Conservation (phyloP, 1,284 basidiomycete genomes). For the Earliella scabrosa region DNA sequence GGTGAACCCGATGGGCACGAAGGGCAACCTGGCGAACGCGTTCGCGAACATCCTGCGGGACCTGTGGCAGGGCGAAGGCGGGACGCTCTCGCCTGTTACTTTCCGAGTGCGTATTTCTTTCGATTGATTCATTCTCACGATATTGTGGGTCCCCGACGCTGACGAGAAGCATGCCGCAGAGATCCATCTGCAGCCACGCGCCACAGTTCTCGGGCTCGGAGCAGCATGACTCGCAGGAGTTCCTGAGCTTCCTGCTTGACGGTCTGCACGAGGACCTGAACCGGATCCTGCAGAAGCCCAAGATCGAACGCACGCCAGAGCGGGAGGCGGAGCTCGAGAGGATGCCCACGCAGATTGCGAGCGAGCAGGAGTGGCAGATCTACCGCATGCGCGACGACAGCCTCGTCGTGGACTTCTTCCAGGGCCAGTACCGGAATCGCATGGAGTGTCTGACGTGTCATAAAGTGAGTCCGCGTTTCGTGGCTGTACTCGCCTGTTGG, state of each 20-base stretch:
- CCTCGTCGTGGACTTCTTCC: slow-evolving; percentile 96
- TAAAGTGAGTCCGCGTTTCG: slow-evolving; percentile 60
- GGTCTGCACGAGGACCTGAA: slow-evolving; percentile 98
- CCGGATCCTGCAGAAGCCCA: slow-evolving; percentile 81
- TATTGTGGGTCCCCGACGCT: neutral
- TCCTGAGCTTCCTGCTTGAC: slow-evolving; percentile 93
- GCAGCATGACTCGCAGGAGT: slow-evolving; percentile 98
- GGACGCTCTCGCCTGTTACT: slow-evolving; percentile 82
- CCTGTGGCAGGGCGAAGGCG: slow-evolving; percentile 89
- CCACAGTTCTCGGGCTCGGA: slow-evolving; percentile 89
- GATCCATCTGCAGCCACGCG: slow-evolving; percentile 86
- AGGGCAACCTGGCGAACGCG: slow-evolving; percentile 82
- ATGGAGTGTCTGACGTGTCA: slow-evolving; percentile 91
- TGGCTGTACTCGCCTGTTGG: neutral
- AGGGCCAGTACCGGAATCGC: slow-evolving; percentile 94
- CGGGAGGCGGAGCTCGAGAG: slow-evolving; percentile 89
- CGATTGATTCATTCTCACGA: neutral
- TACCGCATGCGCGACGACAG: slow-evolving; percentile 94
- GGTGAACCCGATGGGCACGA: slow-evolving; percentile 87
- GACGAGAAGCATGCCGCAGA: no score
- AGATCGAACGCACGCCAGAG: slow-evolving; percentile 75
- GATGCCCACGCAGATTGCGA: slow-evolving; percentile 88
- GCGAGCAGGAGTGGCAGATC: slow-evolving; percentile 91
- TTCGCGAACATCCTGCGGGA: slow-evolving; percentile 87
- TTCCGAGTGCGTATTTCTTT: slow-evolving; percentile 72